Evolutionary conservation across 2,329 filamentous ascomycete species (phyloP).

Genomic region (Penicillium corylophilum): DNA sequence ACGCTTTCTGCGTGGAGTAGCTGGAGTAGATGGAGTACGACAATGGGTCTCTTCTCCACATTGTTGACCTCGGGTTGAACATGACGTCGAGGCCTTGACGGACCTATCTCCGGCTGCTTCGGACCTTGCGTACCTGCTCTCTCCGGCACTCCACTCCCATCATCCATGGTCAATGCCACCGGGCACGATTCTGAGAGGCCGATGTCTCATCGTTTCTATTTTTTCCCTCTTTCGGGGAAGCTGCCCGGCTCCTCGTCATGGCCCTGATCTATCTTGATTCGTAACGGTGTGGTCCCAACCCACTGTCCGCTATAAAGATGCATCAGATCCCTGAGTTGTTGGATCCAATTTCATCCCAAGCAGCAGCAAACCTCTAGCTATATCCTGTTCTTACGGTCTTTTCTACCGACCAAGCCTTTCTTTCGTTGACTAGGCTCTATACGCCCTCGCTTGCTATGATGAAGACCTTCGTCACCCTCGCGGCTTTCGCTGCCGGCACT

Average conservation of each 20-base stretch:
- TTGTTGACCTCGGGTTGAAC: constrained; percentile 7
- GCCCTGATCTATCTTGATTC: constrained; percentile 1
- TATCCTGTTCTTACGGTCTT: constrained; percentile 2
- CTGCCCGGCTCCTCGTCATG: constrained; percentile 10
- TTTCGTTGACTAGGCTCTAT: constrained; percentile 7
- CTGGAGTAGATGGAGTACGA: constrained; percentile 10
- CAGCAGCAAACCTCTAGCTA: not conserved
- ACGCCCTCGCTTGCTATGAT: constrained; percentile 24
- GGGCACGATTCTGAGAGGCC: constrained; percentile 3
- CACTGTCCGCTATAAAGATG: constrained; percentile 20
- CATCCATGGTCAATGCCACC: constrained; percentile 9
- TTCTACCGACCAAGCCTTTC: constrained; percentile 3
- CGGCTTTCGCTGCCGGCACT: constrained; percentile 42
- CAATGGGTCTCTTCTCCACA: constrained; percentile 15
- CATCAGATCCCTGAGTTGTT: not conserved
- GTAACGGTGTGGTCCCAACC: constrained; percentile 8
- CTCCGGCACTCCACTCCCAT: constrained; percentile 5
- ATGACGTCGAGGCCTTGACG: constrained; percentile 21
- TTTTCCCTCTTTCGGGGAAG: constrained; percentile 11
- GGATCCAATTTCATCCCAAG: not conserved
- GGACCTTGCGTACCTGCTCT: constrained; percentile 12
- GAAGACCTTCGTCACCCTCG: constrained; percentile 39
- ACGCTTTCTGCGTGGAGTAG: not conserved
- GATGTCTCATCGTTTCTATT: constrained; percentile 9
- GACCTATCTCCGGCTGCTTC: constrained; percentile 21